Conservation (phyloP, 176 grass and related monocot genomes). For the Lolium rigidum region DNA sequence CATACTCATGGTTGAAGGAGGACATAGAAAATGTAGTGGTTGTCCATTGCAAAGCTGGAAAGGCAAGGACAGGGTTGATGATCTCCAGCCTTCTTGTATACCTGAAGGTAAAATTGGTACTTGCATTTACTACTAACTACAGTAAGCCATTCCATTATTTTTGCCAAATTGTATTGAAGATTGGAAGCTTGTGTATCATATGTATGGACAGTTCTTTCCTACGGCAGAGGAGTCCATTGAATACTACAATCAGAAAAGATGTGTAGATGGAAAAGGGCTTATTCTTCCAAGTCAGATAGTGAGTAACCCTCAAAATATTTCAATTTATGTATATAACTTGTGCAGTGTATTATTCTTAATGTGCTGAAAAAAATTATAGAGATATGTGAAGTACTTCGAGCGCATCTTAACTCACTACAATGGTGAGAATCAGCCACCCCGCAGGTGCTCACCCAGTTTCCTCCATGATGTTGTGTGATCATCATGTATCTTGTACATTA, state of each 20-base stretch:
- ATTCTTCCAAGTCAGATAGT: constrained; percentile 99
- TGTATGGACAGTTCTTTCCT: constrained; percentile 84
- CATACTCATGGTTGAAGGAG: constrained; percentile 98
- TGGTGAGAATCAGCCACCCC: constrained; percentile 91
- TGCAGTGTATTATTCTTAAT: constrained; percentile 41
- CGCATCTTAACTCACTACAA: constrained; percentile 87
- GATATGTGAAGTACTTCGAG: constrained; percentile 99
- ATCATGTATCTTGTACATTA: constrained; percentile 25
- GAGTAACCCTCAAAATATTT: constrained; percentile 54
- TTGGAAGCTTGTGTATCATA: constrained; percentile 31
- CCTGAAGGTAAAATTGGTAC: constrained; percentile 72
- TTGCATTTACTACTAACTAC: constrained; percentile 24
- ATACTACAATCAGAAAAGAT: constrained; percentile 99
- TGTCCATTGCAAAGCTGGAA: constrained; percentile 98
- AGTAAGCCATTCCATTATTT: constrained; percentile 2
- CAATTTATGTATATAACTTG: constrained; percentile 15
- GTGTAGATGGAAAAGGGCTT: constrained; percentile 95
- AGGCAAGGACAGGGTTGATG: constrained; percentile 96
- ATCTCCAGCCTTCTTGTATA: constrained; percentile 95
- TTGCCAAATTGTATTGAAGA: constrained; percentile 23
- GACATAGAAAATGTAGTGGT: constrained; percentile 99
- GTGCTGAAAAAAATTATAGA: constrained; percentile 60
- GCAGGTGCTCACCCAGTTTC: constrained; percentile 59
- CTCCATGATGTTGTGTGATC: constrained; percentile 33
- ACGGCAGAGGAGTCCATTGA: constrained; percentile 97